Conservation (phyloP, 768 basidiomycete genomes). For the Phylloporus sp. region DNA sequence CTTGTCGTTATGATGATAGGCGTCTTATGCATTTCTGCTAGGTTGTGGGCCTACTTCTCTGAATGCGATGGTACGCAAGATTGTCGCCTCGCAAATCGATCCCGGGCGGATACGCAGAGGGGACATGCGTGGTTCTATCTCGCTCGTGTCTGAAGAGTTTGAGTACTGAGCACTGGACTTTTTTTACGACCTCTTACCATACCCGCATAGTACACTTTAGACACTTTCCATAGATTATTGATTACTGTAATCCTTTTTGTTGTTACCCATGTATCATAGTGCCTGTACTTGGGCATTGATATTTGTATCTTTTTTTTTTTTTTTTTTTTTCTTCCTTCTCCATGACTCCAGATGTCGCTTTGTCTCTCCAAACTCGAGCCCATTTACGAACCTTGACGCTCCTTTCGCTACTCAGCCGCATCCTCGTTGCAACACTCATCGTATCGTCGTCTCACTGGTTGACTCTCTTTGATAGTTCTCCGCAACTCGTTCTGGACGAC, state of each 20-base stretch:
- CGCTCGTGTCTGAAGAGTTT: constrained; percentile 67
- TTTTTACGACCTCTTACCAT: constrained; percentile 1
- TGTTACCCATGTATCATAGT: neutral
- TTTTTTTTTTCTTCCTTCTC: neutral
- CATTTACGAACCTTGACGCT: constrained; percentile 22
- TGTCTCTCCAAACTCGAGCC: neutral
- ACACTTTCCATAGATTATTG: neutral
- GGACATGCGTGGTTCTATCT: constrained; percentile 55
- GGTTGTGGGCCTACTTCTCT: constrained; percentile 73
- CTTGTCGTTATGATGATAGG: too few relatives aligned
- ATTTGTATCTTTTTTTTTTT: too few relatives aligned
- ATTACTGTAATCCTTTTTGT: neutral
- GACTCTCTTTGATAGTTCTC: constrained; percentile 26
- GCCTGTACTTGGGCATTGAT: neutral
- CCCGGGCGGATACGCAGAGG: constrained; percentile 49
- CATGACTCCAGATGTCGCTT: neutral
- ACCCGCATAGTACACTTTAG: neutral
- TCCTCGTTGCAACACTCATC: constrained; percentile 18
- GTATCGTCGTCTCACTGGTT: constrained; percentile 18
- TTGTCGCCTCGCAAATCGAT: constrained; percentile 58
- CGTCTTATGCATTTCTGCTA: constrained; percentile 23
- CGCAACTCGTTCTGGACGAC: constrained; percentile 17
- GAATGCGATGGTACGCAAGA: constrained; percentile 64
- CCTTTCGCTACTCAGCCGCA: constrained; percentile 21
- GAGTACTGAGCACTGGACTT: constrained; percentile 40